These are phyloP conservation scores for Fusarium torulosum DNA, from an alignment of 2,329 filamentous ascomycete species.

Conservation along the genomic window DNA sequence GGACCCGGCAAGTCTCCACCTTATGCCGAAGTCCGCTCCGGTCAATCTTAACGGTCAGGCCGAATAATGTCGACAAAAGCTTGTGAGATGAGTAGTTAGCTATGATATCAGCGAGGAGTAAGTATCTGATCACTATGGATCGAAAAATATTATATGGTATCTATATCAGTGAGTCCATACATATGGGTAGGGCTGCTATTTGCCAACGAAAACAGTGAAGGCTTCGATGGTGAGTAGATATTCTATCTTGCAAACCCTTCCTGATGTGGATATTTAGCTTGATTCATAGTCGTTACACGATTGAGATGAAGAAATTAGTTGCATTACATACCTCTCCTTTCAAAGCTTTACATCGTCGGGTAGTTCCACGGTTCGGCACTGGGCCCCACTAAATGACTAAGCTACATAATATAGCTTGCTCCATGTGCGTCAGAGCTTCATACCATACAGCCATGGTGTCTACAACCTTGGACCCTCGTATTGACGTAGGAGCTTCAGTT, in stretches of 20 bases:
- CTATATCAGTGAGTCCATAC: neutral
- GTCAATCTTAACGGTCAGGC: slow-evolving; percentile 9
- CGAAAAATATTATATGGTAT: neutral
- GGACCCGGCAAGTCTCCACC: slow-evolving; percentile 24
- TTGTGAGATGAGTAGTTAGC: neutral
- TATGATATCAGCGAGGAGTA: neutral
- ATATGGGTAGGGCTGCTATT: neutral
- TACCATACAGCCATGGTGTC: slow-evolving; percentile 45
- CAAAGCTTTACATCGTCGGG: neutral
- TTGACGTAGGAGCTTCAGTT: slow-evolving; percentile 26
- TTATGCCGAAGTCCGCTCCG: slow-evolving; percentile 27
- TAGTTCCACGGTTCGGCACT: neutral
- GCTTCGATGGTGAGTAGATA: neutral
- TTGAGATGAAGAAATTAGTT: slow-evolving; percentile 15
- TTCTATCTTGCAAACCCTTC: neutral
- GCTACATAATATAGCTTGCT: slow-evolving; percentile 29
- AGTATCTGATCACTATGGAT: neutral
- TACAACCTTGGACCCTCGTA: slow-evolving; percentile 34
- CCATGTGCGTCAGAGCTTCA: slow-evolving; percentile 43
- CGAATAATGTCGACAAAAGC: neutral
- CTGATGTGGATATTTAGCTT: neutral
- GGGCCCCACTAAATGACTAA: slow-evolving; percentile 40
- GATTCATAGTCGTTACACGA: neutral
- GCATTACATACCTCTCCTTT: neutral
- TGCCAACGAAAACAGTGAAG: neutral